These are phyloP conservation scores for Vaccinium darrowii DNA, from an alignment of 148 eudicot genomes.

Conservation along the genomic window DNA sequence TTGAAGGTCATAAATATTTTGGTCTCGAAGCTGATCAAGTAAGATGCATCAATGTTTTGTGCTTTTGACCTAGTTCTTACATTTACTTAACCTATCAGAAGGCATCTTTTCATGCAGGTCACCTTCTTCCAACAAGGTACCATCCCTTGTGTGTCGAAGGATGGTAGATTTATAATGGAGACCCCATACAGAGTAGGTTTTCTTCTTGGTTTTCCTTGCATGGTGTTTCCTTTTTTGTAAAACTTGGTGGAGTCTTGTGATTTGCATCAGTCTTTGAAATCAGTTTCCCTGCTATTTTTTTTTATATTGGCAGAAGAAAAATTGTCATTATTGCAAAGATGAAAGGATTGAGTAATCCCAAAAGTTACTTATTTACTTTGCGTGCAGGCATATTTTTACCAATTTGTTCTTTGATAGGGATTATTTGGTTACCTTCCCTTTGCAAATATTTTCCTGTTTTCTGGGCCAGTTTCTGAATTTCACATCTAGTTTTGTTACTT, in stretches of 20 bases:
- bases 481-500: not conserved
- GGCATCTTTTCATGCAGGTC: conserved; percentile 51
- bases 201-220: conserved; percentile 7
- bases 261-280: not conserved
- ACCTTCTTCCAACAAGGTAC: conserved; percentile 97
- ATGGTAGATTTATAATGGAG: conserved; percentile 95
- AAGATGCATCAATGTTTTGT: conserved; percentile 18
- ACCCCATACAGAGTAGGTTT: conserved; percentile 75
- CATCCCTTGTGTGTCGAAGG: conserved; percentile 87
- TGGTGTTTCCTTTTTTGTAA: not conserved
- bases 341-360: not conserved
- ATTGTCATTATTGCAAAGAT: too few relatives aligned
- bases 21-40: conserved; percentile 97
- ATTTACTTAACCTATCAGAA: conserved; percentile 10
- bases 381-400: not conserved
- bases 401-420: not conserved
- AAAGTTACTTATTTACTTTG: not conserved
- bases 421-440: not conserved
- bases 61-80: conserved; percentile 1
- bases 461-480: not conserved
- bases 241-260: not conserved
- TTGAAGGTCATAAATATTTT: conserved; percentile 76
- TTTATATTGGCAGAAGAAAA: too few relatives aligned
- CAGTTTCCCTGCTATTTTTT: not conserved
- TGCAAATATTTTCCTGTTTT: not conserved